A percentile compares a stretch with the other conserved stretches of the same genome.
Conservation (phyloP, 495 filamentous ascomycete species). For the Tuber umbilicatum region DNA sequence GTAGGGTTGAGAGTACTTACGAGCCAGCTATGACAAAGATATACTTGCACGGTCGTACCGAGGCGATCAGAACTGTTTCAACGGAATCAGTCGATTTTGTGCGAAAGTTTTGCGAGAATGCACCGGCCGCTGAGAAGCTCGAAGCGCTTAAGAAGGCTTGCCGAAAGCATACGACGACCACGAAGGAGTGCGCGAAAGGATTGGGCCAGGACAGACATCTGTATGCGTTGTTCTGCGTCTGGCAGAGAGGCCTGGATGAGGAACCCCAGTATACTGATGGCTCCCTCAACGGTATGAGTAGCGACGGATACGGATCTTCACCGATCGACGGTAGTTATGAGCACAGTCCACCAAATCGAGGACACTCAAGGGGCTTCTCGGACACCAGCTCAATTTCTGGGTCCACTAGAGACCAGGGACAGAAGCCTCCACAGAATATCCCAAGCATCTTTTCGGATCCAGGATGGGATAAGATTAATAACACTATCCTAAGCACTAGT, state of each 20-base stretch:
- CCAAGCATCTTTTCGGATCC: conserved; percentile 78
- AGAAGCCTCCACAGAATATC: conserved; percentile 46
- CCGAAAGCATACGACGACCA: conserved; percentile 70
- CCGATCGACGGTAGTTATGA: conserved; percentile 25
- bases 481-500: conserved; percentile 88
- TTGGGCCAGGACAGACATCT: conserved; percentile 90
- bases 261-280: conserved; percentile 59
- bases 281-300: conserved; percentile 48
- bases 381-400: conserved; percentile 38
- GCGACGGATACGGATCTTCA: conserved; percentile 41
- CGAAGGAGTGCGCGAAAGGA: conserved; percentile 81
- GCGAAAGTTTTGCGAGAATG: conserved; percentile 89
- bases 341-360: conserved; percentile 39
- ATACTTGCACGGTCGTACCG: conserved; percentile 87
- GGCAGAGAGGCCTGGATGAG: conserved; percentile 80
- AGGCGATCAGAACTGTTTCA: conserved; percentile 83
- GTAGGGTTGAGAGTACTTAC: conserved; percentile 86
- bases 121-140: conserved; percentile 71
- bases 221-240: conserved; percentile 89
- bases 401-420: conserved; percentile 24
- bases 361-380: conserved; percentile 42
- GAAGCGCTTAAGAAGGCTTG: conserved; percentile 77
- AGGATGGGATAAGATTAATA: conserved; percentile 94
- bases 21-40: conserved; percentile 97
- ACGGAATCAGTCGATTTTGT: conserved; percentile 78